Evolutionary conservation across 2,329 filamentous ascomycete species (phyloP).

Genomic region (Ophiostoma novo-ulmi): DNA sequence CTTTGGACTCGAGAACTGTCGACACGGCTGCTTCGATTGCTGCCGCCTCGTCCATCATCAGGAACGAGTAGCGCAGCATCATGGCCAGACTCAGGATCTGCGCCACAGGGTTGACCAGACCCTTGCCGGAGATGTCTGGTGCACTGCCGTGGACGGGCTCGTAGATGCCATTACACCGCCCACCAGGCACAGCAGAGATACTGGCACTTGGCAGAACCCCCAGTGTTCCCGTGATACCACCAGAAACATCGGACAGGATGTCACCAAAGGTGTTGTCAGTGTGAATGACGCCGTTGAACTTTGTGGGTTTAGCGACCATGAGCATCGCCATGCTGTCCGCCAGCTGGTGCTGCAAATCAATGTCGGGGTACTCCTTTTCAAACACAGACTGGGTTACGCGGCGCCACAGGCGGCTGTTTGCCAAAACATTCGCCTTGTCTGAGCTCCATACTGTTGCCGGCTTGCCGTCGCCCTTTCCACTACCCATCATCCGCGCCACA

Average conservation of each 20-base stretch:
- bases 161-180: constrained; percentile 63
- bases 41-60: constrained; percentile 54
- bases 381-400: constrained; percentile 40
- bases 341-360: constrained; percentile 43
- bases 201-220: constrained; percentile 44
- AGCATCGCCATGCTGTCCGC: constrained; percentile 46
- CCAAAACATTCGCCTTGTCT: constrained; percentile 52
- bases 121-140: constrained; percentile 68
- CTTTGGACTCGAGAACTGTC: constrained; percentile 54
- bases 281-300: constrained; percentile 45
- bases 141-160: constrained; percentile 72
- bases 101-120: constrained; percentile 67
- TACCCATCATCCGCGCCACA: constrained; percentile 37
- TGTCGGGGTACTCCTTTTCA: constrained; percentile 40
- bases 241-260: constrained; percentile 43
- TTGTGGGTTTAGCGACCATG: constrained; percentile 43
- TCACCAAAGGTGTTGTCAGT: constrained; percentile 48
- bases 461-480: constrained; percentile 30
- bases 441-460: constrained; percentile 43
- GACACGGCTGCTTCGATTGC: constrained; percentile 61
- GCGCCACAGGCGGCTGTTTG: constrained; percentile 47
- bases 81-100: constrained; percentile 67
- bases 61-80: constrained; percentile 69
- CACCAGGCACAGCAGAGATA: constrained; percentile 39
- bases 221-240: constrained; percentile 44